Conservation (phyloP, 116 monocot species). For the Iris pallida region DNA sequence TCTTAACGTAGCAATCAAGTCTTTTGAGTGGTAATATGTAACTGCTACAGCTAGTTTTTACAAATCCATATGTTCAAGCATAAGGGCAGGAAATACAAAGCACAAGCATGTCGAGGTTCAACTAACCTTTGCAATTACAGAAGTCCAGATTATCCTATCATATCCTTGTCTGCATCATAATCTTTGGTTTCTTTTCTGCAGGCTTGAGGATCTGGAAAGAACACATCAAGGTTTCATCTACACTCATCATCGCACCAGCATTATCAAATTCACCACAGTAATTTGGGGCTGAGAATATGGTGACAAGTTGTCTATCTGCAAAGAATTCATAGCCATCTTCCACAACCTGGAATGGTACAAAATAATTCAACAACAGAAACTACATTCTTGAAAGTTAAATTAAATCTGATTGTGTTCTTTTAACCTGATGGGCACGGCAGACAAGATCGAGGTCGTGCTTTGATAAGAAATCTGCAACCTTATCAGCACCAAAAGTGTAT, state of each 20-base stretch:
- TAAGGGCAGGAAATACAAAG: too few relatives aligned
- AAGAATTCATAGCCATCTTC: slow-evolving; percentile 30
- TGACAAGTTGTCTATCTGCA: slow-evolving; percentile 27
- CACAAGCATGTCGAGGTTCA: too few relatives aligned
- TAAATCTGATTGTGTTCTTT: neutral
- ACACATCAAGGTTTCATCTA: slow-evolving; percentile 26
- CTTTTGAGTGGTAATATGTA: too few relatives aligned
- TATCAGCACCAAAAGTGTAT: slow-evolving; percentile 24
- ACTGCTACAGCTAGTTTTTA: too few relatives aligned
- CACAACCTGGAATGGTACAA: slow-evolving; percentile 16
- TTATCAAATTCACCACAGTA: slow-evolving; percentile 33
- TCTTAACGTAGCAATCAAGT: too few relatives aligned
- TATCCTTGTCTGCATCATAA: slow-evolving; percentile 20
- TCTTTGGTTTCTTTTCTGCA: slow-evolving; percentile 24
- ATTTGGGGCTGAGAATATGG: slow-evolving; percentile 26
- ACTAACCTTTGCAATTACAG: slow-evolving; percentile 5
- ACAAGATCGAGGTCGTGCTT: slow-evolving; percentile 25
- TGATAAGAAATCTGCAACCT: slow-evolving; percentile 7
- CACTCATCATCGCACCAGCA: slow-evolving; percentile 33
- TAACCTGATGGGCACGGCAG: slow-evolving; percentile 26
- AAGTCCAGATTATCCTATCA: slow-evolving; percentile 3
- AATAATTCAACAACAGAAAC: neutral
- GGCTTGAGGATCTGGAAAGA: slow-evolving; percentile 28
- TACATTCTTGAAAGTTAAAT: neutral
- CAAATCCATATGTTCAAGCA: too few relatives aligned